Evolutionary conservation across 1,139 yeast species (phyloP).

Genomic region (Suhomyces bribrorum): DNA sequence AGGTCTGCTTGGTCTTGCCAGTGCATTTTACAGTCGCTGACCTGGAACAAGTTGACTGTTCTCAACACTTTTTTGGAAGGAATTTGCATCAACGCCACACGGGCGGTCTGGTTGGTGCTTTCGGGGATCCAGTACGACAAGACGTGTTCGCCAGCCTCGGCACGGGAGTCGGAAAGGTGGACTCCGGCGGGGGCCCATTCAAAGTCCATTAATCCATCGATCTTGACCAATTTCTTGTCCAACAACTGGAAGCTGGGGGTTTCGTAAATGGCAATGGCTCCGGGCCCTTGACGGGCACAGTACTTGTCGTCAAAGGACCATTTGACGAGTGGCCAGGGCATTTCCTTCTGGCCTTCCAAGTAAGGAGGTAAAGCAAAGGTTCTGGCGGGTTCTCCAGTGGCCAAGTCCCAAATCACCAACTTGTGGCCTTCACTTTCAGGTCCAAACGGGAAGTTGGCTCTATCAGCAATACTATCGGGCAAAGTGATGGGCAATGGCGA

Average conservation of each 20-base stretch:
- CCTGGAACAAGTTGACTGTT: slow-evolving; percentile 93
- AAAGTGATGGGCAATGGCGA: slow-evolving; percentile 80
- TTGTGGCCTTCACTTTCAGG: slow-evolving; percentile 92
- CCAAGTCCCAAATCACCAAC: slow-evolving; percentile 90
- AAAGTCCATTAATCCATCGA: slow-evolving; percentile 86
- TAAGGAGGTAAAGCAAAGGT: slow-evolving; percentile 89
- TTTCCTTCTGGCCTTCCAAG: slow-evolving; percentile 65
- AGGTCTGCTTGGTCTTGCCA: slow-evolving; percentile 91
- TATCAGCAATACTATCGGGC: slow-evolving; percentile 67
- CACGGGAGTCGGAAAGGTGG: slow-evolving; percentile 56
- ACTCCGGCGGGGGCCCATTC: slow-evolving; percentile 95
- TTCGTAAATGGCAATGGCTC: slow-evolving; percentile 85
- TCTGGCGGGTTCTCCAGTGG: slow-evolving; percentile 80
- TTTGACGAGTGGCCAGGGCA: slow-evolving; percentile 96
- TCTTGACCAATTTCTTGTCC: slow-evolving; percentile 82
- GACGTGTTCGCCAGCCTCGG: slow-evolving; percentile 60
- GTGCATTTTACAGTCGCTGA: slow-evolving; percentile 84
- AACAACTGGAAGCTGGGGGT: slow-evolving; percentile 69
- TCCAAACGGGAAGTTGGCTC: slow-evolving; percentile 75
- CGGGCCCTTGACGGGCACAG: slow-evolving; percentile 95
- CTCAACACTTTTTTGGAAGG: slow-evolving; percentile 83
- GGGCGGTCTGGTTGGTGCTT: slow-evolving; percentile 86
- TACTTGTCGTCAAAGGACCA: slow-evolving; percentile 95
- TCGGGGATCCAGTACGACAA: slow-evolving; percentile 98
- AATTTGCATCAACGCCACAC: slow-evolving; percentile 88